Conservation (phyloP, 2,329 filamentous ascomycete genomes). For the Nigrospora sphaerica region DNA sequence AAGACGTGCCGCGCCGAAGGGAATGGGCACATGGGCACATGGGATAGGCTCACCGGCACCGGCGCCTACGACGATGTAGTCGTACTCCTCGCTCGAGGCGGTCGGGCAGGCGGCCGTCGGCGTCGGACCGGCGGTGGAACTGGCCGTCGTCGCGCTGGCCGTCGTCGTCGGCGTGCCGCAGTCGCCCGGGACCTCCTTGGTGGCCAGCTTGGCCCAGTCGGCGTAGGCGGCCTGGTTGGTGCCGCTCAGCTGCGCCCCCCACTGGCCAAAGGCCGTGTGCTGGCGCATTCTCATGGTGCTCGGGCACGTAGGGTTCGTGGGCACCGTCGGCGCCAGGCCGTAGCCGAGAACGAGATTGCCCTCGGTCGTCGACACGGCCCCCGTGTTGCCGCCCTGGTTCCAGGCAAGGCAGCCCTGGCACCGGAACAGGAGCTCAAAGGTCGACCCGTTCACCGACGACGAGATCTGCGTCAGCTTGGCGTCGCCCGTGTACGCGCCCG, state of each 20-base stretch:
- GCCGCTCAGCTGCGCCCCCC: constrained; percentile 29
- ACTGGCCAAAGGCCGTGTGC: constrained; percentile 51
- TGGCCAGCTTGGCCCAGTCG: constrained; percentile 36
- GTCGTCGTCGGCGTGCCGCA: constrained; percentile 43
- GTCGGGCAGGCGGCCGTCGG: not conserved
- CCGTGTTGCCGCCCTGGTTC: constrained; percentile 40
- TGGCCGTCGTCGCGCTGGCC: constrained; percentile 21
- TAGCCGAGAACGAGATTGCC: constrained; percentile 45
- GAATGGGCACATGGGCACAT: not conserved
- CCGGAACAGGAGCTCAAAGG: constrained; percentile 57
- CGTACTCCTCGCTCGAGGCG: constrained; percentile 34
- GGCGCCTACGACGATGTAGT: constrained; percentile 55
- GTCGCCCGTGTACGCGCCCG: constrained; percentile 52
- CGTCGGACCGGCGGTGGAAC: not conserved
- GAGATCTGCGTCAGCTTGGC: constrained; percentile 57
- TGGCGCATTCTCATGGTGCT: constrained; percentile 38
- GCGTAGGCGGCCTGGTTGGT: constrained; percentile 30
- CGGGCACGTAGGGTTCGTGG: constrained; percentile 32
- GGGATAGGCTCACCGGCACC: constrained; percentile 40
- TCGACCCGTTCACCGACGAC: constrained; percentile 46
- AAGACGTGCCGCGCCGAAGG: too few relatives aligned
- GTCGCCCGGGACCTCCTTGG: constrained; percentile 21
- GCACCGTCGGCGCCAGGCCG: constrained; percentile 39
- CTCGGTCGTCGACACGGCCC: constrained; percentile 33
- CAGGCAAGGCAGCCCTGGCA: constrained; percentile 53